phyloP scores from a whole-genome alignment of 1,284 basidiomycete species.

The Ganoderma meredithae region DNA sequence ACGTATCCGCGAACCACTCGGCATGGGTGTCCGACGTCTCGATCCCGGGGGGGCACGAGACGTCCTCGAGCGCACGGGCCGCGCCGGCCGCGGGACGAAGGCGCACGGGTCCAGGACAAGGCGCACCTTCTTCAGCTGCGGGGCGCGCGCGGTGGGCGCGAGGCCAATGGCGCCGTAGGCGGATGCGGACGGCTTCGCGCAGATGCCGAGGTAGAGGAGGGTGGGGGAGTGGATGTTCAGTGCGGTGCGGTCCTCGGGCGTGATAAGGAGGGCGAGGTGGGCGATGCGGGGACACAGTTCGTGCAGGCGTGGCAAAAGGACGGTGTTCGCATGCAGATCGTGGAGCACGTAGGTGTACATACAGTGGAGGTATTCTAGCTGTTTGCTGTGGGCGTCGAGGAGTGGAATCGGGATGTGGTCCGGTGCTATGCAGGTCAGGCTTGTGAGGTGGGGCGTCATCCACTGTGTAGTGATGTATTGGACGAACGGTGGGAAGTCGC shows the following conservation, averaged over 20 bases:
- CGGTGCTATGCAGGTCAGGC: neutral
- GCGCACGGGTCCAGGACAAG: neutral
- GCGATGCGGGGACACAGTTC: neutral
- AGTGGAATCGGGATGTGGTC: neutral
- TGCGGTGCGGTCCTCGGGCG: neutral
- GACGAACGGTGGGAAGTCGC: neutral
- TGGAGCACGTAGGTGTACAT: neutral
- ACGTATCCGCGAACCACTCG: neutral
- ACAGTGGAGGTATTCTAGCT: neutral
- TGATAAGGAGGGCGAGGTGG: neutral
- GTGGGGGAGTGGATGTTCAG: conserved; percentile 3
- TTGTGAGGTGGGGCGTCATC: neutral
- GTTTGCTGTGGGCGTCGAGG: neutral
- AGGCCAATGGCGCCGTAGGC: neutral
- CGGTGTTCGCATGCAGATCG: neutral
- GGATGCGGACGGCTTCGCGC: neutral
- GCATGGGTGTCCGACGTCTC: neutral
- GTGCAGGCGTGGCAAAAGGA: neutral
- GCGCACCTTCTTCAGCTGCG: neutral
- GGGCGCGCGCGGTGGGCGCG: neutral
- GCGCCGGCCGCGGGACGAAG: neutral
- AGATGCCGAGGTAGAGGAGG: conserved; percentile 4
- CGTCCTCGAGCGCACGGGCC: neutral
- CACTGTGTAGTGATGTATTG: neutral
- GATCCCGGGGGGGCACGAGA: neutral